Percentiles rank a stretch among this genome's conserved stretches.
These are phyloP conservation scores for Candida parachauliodes DNA, from an alignment of 805 yeast species.

Conservation along the genomic window DNA sequence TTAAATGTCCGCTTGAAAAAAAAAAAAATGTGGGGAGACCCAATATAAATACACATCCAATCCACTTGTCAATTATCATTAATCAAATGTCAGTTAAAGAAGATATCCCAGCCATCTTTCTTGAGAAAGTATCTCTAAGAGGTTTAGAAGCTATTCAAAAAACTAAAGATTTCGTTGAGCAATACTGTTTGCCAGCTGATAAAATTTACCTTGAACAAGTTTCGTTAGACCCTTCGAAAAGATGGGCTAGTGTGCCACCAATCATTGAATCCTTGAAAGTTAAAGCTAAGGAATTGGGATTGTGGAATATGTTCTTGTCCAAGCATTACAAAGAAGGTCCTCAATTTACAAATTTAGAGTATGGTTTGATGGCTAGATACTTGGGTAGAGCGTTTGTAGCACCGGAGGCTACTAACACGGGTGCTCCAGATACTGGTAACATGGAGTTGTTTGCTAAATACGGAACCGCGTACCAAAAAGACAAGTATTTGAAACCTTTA, in stretches of 20 bases:
- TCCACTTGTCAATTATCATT: background rate
- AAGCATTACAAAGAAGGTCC: constrained; percentile 49
- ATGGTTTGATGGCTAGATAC: constrained; percentile 62
- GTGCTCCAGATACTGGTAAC: constrained; percentile 66
- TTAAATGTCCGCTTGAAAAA: background rate
- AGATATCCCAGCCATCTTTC: constrained; percentile 40
- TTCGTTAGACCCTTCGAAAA: constrained; percentile 30
- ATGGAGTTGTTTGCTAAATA: constrained; percentile 48
- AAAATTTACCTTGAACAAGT: constrained; percentile 40
- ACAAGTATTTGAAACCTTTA: constrained; percentile 50
- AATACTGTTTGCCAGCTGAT: constrained; percentile 57
- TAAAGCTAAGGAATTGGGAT: constrained; percentile 49
- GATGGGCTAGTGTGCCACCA: constrained; percentile 49
- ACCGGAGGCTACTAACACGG: constrained; percentile 57
- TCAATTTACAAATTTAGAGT: constrained; percentile 58
- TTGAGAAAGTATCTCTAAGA: constrained; percentile 31
- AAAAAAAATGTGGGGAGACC: background rate
- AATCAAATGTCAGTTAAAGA: constrained; percentile 16
- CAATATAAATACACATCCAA: background rate
- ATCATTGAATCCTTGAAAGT: constrained; percentile 49
- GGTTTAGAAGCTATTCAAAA: constrained; percentile 39
- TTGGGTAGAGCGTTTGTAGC: constrained; percentile 53
- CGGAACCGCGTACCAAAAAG: constrained; percentile 35
- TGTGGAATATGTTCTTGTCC: constrained; percentile 60
- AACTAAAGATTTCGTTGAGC: constrained; percentile 48